phyloP scores from a whole-genome alignment of 331 rosid species.

The Pyracantha coccinea region DNA sequence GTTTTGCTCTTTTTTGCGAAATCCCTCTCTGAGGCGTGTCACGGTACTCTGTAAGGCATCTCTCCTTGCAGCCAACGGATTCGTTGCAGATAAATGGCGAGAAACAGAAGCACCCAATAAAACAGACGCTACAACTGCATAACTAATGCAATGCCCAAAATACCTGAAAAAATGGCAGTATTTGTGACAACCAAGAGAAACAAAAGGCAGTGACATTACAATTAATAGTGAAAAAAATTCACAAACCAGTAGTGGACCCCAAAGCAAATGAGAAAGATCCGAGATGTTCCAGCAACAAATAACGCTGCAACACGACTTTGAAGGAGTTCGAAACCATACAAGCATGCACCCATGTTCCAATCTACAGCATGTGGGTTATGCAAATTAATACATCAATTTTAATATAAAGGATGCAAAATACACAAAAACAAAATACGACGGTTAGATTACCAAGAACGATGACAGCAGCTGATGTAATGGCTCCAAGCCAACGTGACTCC shows the following conservation, averaged over 20 bases:
- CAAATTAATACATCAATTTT: not conserved
- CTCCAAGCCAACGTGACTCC: constrained; percentile 95
- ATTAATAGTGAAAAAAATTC: not conserved
- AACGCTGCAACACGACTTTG: constrained; percentile 78
- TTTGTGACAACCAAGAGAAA: constrained; percentile 23
- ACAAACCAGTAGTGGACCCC: constrained; percentile 98
- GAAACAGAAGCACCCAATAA: constrained; percentile 92
- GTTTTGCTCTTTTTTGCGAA: constrained; percentile 88
- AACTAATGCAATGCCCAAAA: constrained; percentile 98
- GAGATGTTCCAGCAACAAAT: constrained; percentile 90
- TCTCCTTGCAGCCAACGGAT: constrained; percentile 96
- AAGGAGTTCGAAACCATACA: constrained; percentile 94
- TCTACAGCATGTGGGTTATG: constrained; percentile 41
- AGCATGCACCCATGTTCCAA: constrained; percentile 99
- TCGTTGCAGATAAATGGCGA: constrained; percentile 81
- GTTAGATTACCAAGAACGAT: constrained; percentile 71
- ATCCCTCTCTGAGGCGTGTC: constrained; percentile 95
- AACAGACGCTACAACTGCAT: constrained; percentile 93
- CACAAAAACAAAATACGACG: constrained; percentile 7
- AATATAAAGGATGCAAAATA: constrained; percentile 2
- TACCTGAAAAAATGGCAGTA: constrained; percentile 45
- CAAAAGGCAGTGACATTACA: constrained; percentile 11
- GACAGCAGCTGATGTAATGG: constrained; percentile 90
- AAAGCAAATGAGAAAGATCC: constrained; percentile 95
- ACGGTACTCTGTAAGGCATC: constrained; percentile 99